phyloP scores from a whole-genome alignment of 768 basidiomycete species.

The Asterophora parasitica region DNA sequence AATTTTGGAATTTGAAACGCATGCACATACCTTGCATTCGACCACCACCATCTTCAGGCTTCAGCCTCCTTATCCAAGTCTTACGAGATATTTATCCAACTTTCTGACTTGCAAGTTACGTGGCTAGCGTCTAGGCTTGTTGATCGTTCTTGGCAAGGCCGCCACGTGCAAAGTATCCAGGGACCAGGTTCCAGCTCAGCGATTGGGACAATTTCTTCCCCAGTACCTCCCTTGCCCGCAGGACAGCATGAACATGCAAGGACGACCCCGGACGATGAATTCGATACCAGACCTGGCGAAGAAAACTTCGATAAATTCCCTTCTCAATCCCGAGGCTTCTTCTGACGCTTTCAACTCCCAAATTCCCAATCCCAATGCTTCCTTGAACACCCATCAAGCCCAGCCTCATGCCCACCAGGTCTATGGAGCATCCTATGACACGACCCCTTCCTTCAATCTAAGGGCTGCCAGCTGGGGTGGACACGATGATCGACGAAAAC shows the following conservation, averaged over 20 bases:
- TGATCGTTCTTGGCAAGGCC: not conserved
- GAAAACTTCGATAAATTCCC: conserved; percentile 37
- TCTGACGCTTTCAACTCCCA: conserved; percentile 20
- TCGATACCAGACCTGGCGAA: conserved; percentile 29
- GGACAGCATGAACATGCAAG: not conserved
- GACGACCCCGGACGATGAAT: conserved; percentile 5
- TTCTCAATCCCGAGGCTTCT: conserved; percentile 37
- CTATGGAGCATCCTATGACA: conserved; percentile 21
- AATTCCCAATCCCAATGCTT: conserved; percentile 17
- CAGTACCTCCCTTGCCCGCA: not conserved
- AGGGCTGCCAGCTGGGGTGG: conserved; percentile 55
- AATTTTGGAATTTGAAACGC: too few species aligned
- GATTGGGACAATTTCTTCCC: not conserved
- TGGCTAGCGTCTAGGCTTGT: too few species aligned
- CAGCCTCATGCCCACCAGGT: conserved; percentile 21
- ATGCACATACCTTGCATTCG: too few species aligned
- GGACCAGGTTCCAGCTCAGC: not conserved
- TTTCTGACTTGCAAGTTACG: too few species aligned
- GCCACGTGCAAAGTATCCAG: not conserved
- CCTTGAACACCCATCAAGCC: conserved; percentile 16
- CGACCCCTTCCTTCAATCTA: conserved; percentile 43
- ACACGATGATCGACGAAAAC: conserved; percentile 23
- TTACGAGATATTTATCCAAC: too few species aligned
- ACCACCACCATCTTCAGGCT: too few species aligned
- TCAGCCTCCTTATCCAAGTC: too few species aligned